Base-by-base conservation (phyloP, 2,329 filamentous ascomycete species). In the Ascomycota sp. region DNA sequence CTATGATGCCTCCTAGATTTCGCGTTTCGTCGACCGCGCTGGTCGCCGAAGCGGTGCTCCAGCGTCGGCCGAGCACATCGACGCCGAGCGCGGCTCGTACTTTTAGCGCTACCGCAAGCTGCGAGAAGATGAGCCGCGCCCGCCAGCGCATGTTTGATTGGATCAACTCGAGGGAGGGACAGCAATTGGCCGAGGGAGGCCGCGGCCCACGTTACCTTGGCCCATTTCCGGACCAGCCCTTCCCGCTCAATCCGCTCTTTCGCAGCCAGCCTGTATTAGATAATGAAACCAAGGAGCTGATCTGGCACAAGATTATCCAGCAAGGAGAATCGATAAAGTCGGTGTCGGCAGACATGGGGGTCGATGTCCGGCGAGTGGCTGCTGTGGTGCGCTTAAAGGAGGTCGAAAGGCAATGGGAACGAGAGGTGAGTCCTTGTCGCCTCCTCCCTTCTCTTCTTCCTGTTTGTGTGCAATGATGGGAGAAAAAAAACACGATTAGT, bases 321-420 rank as follows among this genome's bases (percentile, higher is more conserved):
- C 51, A 69, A 10, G 74, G 75, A 38, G 62, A 74, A 51, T 70
- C 76, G 36, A 61, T 92, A 40, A 75, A 81, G 46, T 67, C 67
- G 30, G 78, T 91, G 13, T 84, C 80, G 47, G 76, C 76, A 1
- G 68, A 81, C 46, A 66, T 79, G 44, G 70, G 73, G 25, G 69
- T 92, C 21, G 82, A 89, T 47, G 76, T 92, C 54, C 70, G 79
- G 47, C 68, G 84, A 44, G 77, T 92, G 12, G 83, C 74, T 25
- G 84, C 84, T 16, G 78, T 92, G 13, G 76, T 92, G 38, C 64
- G 84, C 45, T 59, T 93, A 46, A 86, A 86, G 59, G 72, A 82
- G 52, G 63, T 92, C 42, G 82, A 93, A 59, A 82, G 76, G 58
- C 62, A 75, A 42, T 83, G 76, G 80, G 52, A 66, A 40, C 53